A percentile compares a stretch with the other conserved stretches of the same genome.
phyloP scores from a whole-genome alignment of 2,329 filamentous ascomycete species.

The Aspergillus fructus region DNA sequence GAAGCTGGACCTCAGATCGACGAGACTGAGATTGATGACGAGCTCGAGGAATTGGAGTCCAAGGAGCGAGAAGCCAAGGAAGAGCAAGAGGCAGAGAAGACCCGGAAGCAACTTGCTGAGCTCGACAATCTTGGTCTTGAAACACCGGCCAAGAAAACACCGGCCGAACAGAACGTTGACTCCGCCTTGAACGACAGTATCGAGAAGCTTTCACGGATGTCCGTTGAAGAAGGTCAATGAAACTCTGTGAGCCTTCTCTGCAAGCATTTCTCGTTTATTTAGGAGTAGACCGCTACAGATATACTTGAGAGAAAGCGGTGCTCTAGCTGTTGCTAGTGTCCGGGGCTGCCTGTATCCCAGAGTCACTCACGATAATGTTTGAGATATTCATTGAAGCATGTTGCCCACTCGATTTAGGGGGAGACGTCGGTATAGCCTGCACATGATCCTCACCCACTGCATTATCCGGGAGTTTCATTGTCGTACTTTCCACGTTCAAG shows the following conservation, averaged over 20 bases:
- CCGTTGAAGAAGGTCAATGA: conserved; percentile 35
- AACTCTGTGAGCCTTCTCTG: neutral
- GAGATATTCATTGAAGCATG: conserved; percentile 2
- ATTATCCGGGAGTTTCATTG: neutral
- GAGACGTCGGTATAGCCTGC: neutral
- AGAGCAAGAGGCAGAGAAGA: conserved; percentile 51
- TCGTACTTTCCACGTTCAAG: neutral
- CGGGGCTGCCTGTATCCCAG: conserved; percentile 4
- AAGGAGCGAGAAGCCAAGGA: conserved; percentile 52
- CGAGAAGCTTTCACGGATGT: conserved; percentile 41
- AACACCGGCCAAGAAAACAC: conserved; percentile 35
- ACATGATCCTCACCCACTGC: neutral
- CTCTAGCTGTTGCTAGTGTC: conserved; percentile 11
- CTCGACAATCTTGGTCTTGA: conserved; percentile 43
- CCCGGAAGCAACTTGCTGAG: conserved; percentile 51
- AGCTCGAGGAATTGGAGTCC: conserved; percentile 73
- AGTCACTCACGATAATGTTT: conserved; percentile 3
- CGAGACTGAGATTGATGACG: conserved; percentile 82
- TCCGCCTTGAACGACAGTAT: conserved; percentile 39
- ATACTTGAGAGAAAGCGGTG: neutral
- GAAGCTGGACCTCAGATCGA: conserved; percentile 65
- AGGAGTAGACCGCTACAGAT: neutral
- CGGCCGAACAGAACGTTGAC: conserved; percentile 28
- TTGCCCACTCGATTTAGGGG: conserved; percentile 2
- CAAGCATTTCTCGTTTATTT: neutral